Percentiles rank a stretch among this genome's conserved stretches.
Conservation (phyloP, 2,329 filamentous ascomycete species). For the Cercospora nicotianae region DNA sequence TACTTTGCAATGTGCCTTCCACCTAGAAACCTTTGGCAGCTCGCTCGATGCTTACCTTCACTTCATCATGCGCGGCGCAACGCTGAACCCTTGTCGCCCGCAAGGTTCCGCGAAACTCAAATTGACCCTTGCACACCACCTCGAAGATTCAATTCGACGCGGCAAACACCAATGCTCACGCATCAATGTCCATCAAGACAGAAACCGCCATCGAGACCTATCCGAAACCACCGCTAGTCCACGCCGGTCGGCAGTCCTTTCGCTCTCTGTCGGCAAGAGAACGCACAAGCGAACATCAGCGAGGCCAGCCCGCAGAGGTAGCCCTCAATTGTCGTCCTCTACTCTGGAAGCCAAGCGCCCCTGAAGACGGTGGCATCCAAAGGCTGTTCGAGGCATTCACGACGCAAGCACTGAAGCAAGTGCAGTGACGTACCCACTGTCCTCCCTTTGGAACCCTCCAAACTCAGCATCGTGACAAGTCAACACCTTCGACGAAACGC, state of each 20-base stretch:
- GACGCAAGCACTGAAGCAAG: not conserved
- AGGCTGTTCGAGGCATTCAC: not conserved
- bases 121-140: not conserved
- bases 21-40: not conserved
- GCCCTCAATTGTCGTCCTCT: not conserved
- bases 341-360: not conserved
- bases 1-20: not conserved
- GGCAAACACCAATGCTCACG: not conserved
- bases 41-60: not conserved
- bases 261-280: not conserved
- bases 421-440: not conserved
- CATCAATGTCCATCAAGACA: not conserved
- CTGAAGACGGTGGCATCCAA: not conserved
- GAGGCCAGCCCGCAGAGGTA: not conserved
- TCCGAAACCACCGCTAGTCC: not conserved
- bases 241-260: not conserved
- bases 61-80: not conserved
- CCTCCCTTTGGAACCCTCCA: not conserved
- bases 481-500: not conserved
- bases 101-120: slow-evolving; percentile 7
- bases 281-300: not conserved
- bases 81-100: not conserved
- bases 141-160: not conserved
- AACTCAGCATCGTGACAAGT: not conserved
- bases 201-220: not conserved